These are phyloP conservation scores for Sporothrix humicola DNA, from an alignment of 2,329 filamentous ascomycete genomes.

Conservation along the genomic window DNA sequence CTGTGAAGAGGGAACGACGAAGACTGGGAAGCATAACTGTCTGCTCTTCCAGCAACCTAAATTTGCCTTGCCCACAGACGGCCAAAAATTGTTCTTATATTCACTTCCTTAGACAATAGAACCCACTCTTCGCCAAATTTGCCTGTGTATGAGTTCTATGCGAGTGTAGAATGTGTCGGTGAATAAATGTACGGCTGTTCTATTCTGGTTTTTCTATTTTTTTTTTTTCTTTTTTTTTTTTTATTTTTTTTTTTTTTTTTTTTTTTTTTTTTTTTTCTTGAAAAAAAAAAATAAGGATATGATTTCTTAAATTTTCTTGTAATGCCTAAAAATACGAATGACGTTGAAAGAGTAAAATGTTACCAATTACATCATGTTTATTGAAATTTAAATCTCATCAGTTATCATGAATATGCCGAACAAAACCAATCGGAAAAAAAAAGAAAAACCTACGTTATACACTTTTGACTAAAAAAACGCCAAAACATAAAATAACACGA, in stretches of 20 bases:
- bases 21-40: conserved; percentile 22
- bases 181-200: too few species aligned
- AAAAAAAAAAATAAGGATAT: too few species aligned
- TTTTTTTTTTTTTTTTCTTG: too few species aligned
- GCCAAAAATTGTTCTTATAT: conserved; percentile 32
- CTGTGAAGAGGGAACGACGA: conserved; percentile 12
- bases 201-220: not conserved
- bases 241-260: not conserved
- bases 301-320: too few species aligned
- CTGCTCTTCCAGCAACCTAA: conserved; percentile 20
- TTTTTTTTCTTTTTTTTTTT: not conserved
- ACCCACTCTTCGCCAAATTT: conserved; percentile 33
- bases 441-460: too few species aligned
- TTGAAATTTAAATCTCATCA: not conserved
- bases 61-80: conserved; percentile 14
- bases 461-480: not conserved
- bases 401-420: not conserved
- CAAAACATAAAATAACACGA: not conserved
- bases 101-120: conserved; percentile 32
- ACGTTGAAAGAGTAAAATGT: not conserved
- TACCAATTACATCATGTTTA: not conserved
- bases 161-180: not conserved
- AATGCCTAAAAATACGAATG: too few species aligned
- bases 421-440: too few species aligned
- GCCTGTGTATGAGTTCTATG: too few species aligned